These are phyloP conservation scores for Naganishia sp. DNA, from an alignment of 1,284 basidiomycete genomes.

Conservation along the genomic window DNA sequence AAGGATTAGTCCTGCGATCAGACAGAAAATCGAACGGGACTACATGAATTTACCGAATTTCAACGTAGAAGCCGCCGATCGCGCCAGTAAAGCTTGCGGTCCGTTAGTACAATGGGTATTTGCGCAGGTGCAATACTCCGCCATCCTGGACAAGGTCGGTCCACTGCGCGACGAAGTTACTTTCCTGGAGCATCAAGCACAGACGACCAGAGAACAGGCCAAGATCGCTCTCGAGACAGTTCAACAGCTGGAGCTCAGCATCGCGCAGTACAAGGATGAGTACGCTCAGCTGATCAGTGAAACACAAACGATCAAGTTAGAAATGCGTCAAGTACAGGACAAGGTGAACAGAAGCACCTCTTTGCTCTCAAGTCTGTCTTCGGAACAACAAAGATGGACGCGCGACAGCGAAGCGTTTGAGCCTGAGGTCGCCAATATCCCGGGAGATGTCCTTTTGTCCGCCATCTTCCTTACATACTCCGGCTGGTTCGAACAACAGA, in stretches of 20 bases:
- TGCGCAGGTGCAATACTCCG: slow-evolving; percentile 95
- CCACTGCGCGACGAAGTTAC: slow-evolving; percentile 94
- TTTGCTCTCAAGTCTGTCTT: slow-evolving; percentile 88
- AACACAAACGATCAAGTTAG: slow-evolving; percentile 92
- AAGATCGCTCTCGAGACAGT: slow-evolving; percentile 88
- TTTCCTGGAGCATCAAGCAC: slow-evolving; percentile 86
- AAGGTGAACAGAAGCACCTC: slow-evolving; percentile 98
- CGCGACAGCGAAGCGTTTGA: slow-evolving; percentile 93
- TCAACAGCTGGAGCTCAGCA: slow-evolving; percentile 87
- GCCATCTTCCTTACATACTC: slow-evolving; percentile 96
- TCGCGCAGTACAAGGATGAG: slow-evolving; percentile 93
- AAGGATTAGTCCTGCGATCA: slow-evolving; percentile 84
- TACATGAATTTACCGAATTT: slow-evolving; percentile 88
- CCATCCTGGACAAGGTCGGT: slow-evolving; percentile 96
- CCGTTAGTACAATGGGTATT: slow-evolving; percentile 98
- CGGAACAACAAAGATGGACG: slow-evolving; percentile 94
- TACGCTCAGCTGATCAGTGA: slow-evolving; percentile 97
- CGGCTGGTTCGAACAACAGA: slow-evolving; percentile 98
- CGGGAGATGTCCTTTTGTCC: slow-evolving; percentile 93
- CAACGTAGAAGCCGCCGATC: slow-evolving; percentile 94
- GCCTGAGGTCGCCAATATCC: slow-evolving; percentile 97
- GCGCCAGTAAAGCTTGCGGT: slow-evolving; percentile 95
- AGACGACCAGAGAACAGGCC: slow-evolving; percentile 90
- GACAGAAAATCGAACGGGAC: slow-evolving; percentile 90
- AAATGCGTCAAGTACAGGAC: slow-evolving; percentile 97